Conservation (phyloP, 1,284 basidiomycete species). For the Boletus sp. region DNA sequence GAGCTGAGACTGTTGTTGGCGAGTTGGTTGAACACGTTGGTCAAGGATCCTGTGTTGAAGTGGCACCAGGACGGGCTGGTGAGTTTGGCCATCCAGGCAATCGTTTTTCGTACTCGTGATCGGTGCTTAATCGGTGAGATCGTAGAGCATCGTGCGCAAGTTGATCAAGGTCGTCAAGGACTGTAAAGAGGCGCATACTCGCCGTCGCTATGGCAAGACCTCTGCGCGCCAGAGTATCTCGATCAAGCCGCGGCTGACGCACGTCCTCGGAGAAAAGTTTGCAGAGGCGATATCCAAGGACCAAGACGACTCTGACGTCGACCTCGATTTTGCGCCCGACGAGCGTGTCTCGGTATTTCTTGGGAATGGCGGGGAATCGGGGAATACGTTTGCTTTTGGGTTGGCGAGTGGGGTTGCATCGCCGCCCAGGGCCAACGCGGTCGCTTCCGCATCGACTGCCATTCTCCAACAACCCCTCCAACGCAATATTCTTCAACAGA, state of each 20-base stretch:
- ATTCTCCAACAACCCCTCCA: slow-evolving; percentile 39
- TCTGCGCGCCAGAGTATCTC: slow-evolving; percentile 34
- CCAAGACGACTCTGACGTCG: slow-evolving; percentile 64
- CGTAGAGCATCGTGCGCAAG: slow-evolving; percentile 70
- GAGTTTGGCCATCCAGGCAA: slow-evolving; percentile 31
- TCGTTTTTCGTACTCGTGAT: background rate
- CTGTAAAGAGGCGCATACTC: slow-evolving; percentile 65
- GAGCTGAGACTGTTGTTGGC: slow-evolving; percentile 69
- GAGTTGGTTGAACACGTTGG: slow-evolving; percentile 75
- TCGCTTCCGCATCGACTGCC: slow-evolving; percentile 31
- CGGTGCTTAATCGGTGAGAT: slow-evolving; percentile 10
- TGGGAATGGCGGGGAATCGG: slow-evolving; percentile 25
- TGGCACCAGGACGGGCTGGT: slow-evolving; percentile 67
- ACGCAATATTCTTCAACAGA: slow-evolving; percentile 40
- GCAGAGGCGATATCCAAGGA: slow-evolving; percentile 53
- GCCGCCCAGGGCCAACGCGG: slow-evolving; percentile 23
- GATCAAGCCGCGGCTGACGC: slow-evolving; percentile 35
- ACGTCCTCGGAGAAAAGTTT: slow-evolving; percentile 56
- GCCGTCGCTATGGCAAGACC: slow-evolving; percentile 30
- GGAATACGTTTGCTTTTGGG: slow-evolving; percentile 31
- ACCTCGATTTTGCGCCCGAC: slow-evolving; percentile 60
- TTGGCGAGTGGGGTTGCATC: slow-evolving; percentile 19
- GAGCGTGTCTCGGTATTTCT: slow-evolving; percentile 32
- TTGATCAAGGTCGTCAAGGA: slow-evolving; percentile 78
- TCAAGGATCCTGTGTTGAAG: slow-evolving; percentile 62